These are phyloP conservation scores for Trypethelium eluteriae DNA, from an alignment of 495 filamentous ascomycete species.

Conservation along the genomic window DNA sequence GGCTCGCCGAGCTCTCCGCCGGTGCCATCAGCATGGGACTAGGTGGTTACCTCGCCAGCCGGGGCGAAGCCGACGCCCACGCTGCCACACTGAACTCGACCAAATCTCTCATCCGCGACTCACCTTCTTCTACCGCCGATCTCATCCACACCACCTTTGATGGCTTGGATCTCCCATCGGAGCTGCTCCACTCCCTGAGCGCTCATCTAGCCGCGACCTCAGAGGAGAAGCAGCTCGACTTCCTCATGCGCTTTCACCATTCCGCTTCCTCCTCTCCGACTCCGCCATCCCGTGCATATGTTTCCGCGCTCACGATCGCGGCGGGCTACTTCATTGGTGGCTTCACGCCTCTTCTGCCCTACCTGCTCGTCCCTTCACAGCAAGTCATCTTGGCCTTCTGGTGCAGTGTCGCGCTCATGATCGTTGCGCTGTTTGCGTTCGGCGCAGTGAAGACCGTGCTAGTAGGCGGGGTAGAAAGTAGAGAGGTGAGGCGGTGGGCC, in stretches of 20 bases:
- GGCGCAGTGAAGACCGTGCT: conserved; percentile 61
- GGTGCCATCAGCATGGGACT: conserved; percentile 55
- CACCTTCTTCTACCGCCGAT: neutral
- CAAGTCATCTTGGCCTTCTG: conserved; percentile 54
- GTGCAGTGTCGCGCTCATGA: conserved; percentile 64
- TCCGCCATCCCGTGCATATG: conserved; percentile 17
- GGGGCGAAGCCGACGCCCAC: conserved; percentile 49
- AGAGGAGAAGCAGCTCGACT: conserved; percentile 18
- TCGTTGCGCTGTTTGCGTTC: conserved; percentile 61
- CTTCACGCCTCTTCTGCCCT: conserved; percentile 64
- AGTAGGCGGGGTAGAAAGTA: conserved; percentile 41
- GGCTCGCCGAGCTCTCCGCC: conserved; percentile 51
- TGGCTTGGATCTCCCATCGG: conserved; percentile 16
- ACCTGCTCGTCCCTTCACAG: conserved; percentile 56
- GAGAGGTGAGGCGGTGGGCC: conserved; percentile 37
- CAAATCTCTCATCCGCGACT: too few relatives aligned
- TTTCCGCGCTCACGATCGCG: conserved; percentile 49
- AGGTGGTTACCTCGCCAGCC: conserved; percentile 58
- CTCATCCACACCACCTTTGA: conserved; percentile 14
- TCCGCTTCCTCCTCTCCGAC: neutral
- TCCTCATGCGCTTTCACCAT: conserved; percentile 24
- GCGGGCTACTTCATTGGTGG: conserved; percentile 69
- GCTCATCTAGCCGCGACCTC: neutral
- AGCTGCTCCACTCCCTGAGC: conserved; percentile 9
- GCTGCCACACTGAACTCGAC: conserved; percentile 17